Evolutionary conservation across 2,329 filamentous ascomycete genomes (phyloP).

Genomic region (Curvularia sp.): DNA sequence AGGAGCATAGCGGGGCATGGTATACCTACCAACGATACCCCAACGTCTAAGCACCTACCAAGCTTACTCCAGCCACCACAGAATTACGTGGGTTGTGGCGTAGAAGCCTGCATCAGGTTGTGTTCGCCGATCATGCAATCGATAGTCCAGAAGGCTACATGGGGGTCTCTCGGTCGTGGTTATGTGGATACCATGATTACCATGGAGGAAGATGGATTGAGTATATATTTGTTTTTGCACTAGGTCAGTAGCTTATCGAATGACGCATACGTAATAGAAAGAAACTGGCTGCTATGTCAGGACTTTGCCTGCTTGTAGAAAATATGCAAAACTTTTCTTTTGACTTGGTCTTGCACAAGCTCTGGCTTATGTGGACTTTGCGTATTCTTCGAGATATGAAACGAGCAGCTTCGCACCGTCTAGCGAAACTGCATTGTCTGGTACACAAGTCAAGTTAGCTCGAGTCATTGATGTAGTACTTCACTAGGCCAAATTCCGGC

Average conservation of each 20-base stretch:
- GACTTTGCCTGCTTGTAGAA: not conserved
- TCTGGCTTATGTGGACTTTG: conserved; percentile 43
- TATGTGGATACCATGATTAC: conserved; percentile 11
- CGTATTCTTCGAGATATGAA: conserved; percentile 69
- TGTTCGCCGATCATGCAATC: conserved; percentile 29
- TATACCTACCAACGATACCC: conserved; percentile 20
- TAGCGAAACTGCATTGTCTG: conserved; percentile 77
- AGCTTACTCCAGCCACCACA: conserved; percentile 7
- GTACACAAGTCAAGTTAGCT: conserved; percentile 27
- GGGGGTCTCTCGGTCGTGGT: conserved; percentile 12
- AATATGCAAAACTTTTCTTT: conserved; percentile 8
- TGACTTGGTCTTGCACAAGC: conserved; percentile 27
- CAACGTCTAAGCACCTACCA: conserved; percentile 23
- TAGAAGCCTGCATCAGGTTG: conserved; percentile 25
- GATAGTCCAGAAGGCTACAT: conserved; percentile 23
- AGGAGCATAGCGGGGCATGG: conserved; percentile 2
- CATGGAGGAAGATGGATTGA: conserved; percentile 25
- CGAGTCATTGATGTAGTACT: conserved; percentile 11
- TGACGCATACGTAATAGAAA: conserved; percentile 14
- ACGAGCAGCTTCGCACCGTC: conserved; percentile 73
- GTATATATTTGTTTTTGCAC: conserved; percentile 18
- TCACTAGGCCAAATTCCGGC: conserved; percentile 11
- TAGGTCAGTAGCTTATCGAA: conserved; percentile 38
- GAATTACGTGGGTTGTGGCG: conserved; percentile 11
- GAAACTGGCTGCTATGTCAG: conserved; percentile 5